A percentile compares a stretch with the other conserved stretches of the same genome.
Evolutionary conservation across 2,329 filamentous ascomycete species (phyloP).

Genomic region (Erysiphe neolycopersici): DNA sequence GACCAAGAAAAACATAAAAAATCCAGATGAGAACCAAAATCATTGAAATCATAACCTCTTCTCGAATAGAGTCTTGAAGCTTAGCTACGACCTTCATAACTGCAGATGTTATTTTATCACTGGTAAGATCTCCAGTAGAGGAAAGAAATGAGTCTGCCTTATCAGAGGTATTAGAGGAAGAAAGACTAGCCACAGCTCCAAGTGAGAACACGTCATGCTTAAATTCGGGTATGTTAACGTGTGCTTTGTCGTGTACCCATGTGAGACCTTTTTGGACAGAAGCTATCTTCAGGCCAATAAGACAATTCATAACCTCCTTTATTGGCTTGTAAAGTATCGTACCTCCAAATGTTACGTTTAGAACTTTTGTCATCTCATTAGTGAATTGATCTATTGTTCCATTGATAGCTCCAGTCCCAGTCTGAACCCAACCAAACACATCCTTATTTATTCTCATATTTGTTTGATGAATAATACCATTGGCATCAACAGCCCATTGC

Average conservation of each 20-base stretch:
- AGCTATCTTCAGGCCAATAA: conserved; percentile 70
- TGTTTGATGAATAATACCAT: conserved; percentile 30
- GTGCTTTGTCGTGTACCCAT: conserved; percentile 72
- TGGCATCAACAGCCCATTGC: conserved; percentile 36
- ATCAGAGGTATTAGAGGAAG: conserved; percentile 25
- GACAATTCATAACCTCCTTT: conserved; percentile 53
- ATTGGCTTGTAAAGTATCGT: conserved; percentile 60
- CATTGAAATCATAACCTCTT: conserved; percentile 56
- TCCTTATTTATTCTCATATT: conserved; percentile 55
- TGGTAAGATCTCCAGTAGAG: conserved; percentile 27
- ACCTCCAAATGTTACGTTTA: conserved; percentile 56
- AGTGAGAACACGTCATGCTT: conserved; percentile 59
- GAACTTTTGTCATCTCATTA: conserved; percentile 42
- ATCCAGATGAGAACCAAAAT: conserved; percentile 53
- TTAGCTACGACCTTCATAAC: conserved; percentile 41
- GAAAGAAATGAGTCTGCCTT: conserved; percentile 46
- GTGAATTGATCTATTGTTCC: conserved; percentile 64
- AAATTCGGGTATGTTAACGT: conserved; percentile 56
- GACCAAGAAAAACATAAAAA: conserved; percentile 46
- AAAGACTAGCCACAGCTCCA: conserved; percentile 36
- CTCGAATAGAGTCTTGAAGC: conserved; percentile 39
- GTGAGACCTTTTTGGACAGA: conserved; percentile 70
- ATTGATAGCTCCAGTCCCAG: conserved; percentile 60
- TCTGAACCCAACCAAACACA: conserved; percentile 66
- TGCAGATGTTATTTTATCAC: conserved; percentile 25